Evolutionary conservation across 164 flowering plant species (phyloP).

Genomic region (Nymphaea thermarum): DNA sequence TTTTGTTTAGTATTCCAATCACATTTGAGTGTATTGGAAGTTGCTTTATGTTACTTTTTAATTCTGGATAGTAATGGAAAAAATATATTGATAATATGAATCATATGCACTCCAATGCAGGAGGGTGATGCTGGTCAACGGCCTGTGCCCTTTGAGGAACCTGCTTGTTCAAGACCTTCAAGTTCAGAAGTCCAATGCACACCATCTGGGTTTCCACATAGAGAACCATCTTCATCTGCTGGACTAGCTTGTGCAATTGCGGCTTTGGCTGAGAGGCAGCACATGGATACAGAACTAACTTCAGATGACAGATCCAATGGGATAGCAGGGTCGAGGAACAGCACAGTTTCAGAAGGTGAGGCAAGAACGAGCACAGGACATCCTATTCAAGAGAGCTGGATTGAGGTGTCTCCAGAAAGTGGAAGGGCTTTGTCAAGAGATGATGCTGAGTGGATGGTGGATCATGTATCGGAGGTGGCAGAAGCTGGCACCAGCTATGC

Average conservation of each 20-base stretch:
- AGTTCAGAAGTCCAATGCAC: conserved; percentile 4
- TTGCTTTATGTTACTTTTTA: no score
- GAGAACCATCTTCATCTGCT: conserved; percentile 67
- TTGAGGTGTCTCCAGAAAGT: conserved; percentile 19
- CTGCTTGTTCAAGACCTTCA: conserved; percentile 22
- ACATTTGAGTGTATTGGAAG: no score
- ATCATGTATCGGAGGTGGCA: conserved; percentile 42
- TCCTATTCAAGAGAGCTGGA: conserved; percentile 22
- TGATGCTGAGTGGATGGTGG: conserved; percentile 34
- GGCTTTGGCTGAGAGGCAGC: conserved; percentile 84
- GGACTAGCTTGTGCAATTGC: conserved; percentile 95
- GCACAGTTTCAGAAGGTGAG: background rate
- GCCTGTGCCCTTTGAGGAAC: conserved; percentile 9
- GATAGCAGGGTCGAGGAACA: background rate
- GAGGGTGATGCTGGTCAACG: background rate
- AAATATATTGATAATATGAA: no score
- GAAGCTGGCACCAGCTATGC: conserved; percentile 64
- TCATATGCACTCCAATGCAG: background rate
- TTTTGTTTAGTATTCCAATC: no score
- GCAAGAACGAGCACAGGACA: conserved; percentile 6
- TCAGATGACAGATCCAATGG: conserved; percentile 1
- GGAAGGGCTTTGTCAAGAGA: conserved; percentile 19
- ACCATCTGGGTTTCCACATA: conserved; percentile 16
- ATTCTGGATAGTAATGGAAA: background rate
- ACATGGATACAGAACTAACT: conserved; percentile 28